A percentile compares a stretch with the other conserved stretches of the same genome.
These are phyloP conservation scores for Aspergillus bridgeri DNA, from an alignment of 495 filamentous ascomycete species.

Conservation along the genomic window DNA sequence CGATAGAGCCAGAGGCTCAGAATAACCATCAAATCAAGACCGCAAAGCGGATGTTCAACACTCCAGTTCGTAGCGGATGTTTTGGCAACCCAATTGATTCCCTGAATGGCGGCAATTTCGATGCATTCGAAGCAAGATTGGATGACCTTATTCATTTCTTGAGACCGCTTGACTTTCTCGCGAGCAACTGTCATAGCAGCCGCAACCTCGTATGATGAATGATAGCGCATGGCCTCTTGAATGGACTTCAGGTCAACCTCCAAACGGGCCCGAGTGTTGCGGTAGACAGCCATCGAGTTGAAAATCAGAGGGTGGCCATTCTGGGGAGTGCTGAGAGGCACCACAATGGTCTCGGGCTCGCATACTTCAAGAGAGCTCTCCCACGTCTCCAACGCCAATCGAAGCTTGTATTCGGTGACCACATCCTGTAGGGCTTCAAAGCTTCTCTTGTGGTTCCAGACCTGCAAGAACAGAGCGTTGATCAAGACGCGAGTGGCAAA, in stretches of 20 bases:
- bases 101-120: slow-evolving; percentile 89
- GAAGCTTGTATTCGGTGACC: slow-evolving; percentile 96
- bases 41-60: slow-evolving; percentile 95
- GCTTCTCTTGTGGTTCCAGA: slow-evolving; percentile 98
- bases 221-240: slow-evolving; percentile 94
- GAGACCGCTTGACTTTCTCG: slow-evolving; percentile 87
- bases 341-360: slow-evolving; percentile 85
- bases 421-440: slow-evolving; percentile 94
- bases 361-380: slow-evolving; percentile 92
- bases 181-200: slow-evolving; percentile 93
- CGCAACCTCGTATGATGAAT: slow-evolving; percentile 94
- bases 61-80: slow-evolving; percentile 99
- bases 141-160: slow-evolving; percentile 98
- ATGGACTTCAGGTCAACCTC: slow-evolving; percentile 94
- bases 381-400: slow-evolving; percentile 95
- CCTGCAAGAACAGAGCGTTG: slow-evolving; percentile 96
- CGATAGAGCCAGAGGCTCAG: slow-evolving; percentile 97
- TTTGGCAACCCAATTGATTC: slow-evolving; percentile 95
- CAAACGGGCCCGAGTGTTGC: slow-evolving; percentile 87
- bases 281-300: slow-evolving; percentile 97
- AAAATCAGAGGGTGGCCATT: slow-evolving; percentile 98
- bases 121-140: slow-evolving; percentile 98
- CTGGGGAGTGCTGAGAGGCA: slow-evolving; percentile 89
- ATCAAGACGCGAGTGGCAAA: slow-evolving; percentile 98
- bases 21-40: slow-evolving; percentile 97